A percentile compares a stretch with the other conserved stretches of the same genome.
These are phyloP conservation scores for Auxenochlorella pyrenoidosa DNA, from an alignment of 139 green algal species.

Conservation along the genomic window DNA sequence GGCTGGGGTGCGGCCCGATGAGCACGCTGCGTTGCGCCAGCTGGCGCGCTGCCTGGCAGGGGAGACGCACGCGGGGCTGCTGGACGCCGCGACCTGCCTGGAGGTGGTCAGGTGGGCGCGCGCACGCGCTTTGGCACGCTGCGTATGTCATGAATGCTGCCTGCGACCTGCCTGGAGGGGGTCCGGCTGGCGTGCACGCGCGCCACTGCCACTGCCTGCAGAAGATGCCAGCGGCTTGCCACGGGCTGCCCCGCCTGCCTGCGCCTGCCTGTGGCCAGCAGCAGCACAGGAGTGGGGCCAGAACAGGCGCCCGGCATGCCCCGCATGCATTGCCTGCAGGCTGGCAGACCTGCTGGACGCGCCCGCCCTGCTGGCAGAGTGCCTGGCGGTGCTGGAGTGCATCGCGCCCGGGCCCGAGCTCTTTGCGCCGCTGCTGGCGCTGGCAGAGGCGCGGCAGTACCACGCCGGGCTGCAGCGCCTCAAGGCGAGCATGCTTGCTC, in stretches of 20 bases:
- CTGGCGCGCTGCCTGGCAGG: conserved; percentile 22
- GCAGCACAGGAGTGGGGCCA: no score
- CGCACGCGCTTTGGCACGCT: no score
- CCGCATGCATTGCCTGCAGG: background rate
- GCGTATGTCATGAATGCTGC: no score
- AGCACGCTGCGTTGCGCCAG: conserved; percentile 23
- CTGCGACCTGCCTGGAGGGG: no score
- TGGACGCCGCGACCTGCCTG: conserved; percentile 1
- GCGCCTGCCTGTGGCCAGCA: background rate
- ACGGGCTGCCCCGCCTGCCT: no score
- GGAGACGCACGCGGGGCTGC: conserved; percentile 11
- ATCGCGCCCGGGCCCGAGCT: background rate
- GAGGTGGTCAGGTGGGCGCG: conserved; percentile 7
- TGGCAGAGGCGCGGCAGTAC: conserved; percentile 24
- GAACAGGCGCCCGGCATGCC: no score
- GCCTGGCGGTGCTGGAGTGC: background rate
- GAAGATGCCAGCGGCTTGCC: no score
- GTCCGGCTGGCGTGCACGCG: no score
- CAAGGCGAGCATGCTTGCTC: background rate
- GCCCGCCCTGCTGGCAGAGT: conserved; percentile 10
- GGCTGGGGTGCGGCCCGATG: background rate
- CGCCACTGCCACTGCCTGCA: no score
- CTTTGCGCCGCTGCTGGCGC: conserved; percentile 19
- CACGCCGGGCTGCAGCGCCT: conserved; percentile 14
- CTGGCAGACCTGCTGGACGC: conserved; percentile 31